Conservation (phyloP, 305 asterid genomes). For the Coffea humblotiana region DNA sequence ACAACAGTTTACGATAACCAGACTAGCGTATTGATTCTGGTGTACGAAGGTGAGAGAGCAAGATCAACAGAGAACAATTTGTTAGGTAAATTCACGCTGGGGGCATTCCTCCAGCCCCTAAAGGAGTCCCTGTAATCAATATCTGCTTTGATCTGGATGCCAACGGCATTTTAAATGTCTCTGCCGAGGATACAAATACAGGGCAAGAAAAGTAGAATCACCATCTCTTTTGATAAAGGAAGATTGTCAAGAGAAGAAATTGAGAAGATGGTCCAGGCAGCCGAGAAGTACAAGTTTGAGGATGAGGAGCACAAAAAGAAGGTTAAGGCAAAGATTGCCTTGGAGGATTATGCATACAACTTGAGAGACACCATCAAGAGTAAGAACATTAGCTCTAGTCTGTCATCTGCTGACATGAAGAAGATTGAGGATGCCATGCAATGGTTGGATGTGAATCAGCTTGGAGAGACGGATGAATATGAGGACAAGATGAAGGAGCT, state of each 20-base stretch:
- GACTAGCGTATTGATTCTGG: background rate
- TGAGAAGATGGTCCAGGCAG: conserved; percentile 17
- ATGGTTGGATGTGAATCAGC: conserved; percentile 11
- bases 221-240: conserved; percentile 6
- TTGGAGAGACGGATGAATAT: conserved; percentile 6
- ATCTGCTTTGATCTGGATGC: conserved; percentile 14
- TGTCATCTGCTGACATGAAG: background rate
- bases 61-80: conserved; percentile 10
- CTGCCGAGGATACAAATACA: conserved; percentile 8
- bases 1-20: background rate
- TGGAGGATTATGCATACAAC: conserved; percentile 2
- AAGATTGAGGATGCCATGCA: conserved; percentile 15
- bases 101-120: conserved; percentile 5
- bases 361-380: background rate
- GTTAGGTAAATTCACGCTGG: conserved; percentile 7
- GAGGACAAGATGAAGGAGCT: conserved; percentile 14
- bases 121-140: background rate
- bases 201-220: background rate
- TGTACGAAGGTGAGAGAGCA: conserved; percentile 11
- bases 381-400: background rate
- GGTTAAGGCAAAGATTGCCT: conserved; percentile 5
- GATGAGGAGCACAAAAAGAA: conserved; percentile 15
- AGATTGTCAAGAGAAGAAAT: conserved; percentile 13
- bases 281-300: conserved; percentile 5
- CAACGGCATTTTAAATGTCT: conserved; percentile 17